These are phyloP conservation scores for Xanthoparmelia taractica DNA, from an alignment of 495 filamentous ascomycete genomes.

Conservation along the genomic window DNA sequence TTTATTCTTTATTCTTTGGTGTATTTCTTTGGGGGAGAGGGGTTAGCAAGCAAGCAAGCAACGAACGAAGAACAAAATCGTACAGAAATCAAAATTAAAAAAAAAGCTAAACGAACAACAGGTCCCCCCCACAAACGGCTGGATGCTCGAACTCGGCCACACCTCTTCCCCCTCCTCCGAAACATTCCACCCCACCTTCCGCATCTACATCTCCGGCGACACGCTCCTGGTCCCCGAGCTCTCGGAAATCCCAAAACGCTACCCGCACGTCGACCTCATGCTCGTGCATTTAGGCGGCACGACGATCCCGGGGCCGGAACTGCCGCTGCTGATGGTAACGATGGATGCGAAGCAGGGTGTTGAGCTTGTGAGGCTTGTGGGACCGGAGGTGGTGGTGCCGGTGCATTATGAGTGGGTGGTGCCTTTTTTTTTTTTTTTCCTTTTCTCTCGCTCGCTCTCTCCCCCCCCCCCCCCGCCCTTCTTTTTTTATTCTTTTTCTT, in stretches of 20 bases:
- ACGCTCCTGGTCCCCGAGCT: conserved; percentile 61
- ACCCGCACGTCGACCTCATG: conserved; percentile 55
- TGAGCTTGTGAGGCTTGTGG: conserved; percentile 50
- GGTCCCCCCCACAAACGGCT: conserved; percentile 66
- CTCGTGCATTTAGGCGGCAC: conserved; percentile 61
- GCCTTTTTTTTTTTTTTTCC: not conserved
- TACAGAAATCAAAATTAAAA: not conserved
- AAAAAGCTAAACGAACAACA: conserved; percentile 16
- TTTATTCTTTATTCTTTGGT: too few species aligned
- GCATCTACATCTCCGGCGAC: conserved; percentile 68
- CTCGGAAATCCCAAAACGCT: conserved; percentile 48
- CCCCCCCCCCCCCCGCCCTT: too few species aligned
- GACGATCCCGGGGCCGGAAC: conserved; percentile 49
- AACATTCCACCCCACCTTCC: not conserved
- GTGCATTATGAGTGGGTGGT: conserved; percentile 52
- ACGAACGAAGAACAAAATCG: too few species aligned
- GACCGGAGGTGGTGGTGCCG: conserved; percentile 60
- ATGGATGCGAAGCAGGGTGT: conserved; percentile 64
- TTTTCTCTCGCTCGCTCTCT: not conserved
- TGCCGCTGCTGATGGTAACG: conserved; percentile 60
- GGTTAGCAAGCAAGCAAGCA: too few species aligned
- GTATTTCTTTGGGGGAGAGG: too few species aligned
- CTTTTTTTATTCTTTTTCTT: too few species aligned
- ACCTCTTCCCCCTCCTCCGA: too few species aligned
- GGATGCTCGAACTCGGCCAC: conserved; percentile 60